Evolutionary conservation across 2,329 filamentous ascomycete genomes (phyloP).

Genomic region (Ophiostoma novo-ulmi): DNA sequence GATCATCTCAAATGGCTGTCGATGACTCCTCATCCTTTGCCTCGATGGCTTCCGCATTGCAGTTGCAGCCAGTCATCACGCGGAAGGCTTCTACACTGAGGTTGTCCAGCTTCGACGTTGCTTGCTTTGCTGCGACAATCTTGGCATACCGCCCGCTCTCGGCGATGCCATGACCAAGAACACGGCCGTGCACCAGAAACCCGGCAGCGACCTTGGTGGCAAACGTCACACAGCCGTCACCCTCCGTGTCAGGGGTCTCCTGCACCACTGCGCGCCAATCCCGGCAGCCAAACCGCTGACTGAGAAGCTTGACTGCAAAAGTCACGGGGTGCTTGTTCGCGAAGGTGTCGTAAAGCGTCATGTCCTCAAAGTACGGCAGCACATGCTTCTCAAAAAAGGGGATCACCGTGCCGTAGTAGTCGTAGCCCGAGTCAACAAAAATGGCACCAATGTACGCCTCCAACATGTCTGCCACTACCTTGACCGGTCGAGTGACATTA

Average conservation of each 20-base stretch:
- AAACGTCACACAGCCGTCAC: constrained; percentile 31
- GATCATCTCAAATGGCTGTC: constrained; percentile 16
- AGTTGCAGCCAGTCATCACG: constrained; percentile 58
- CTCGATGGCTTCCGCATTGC: constrained; percentile 34
- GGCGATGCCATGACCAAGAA: constrained; percentile 58
- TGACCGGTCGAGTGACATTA: constrained; percentile 58
- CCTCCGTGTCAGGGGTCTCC: constrained; percentile 42
- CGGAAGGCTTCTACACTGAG: constrained; percentile 55
- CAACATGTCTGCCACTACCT: constrained; percentile 75
- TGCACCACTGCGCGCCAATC: constrained; percentile 52
- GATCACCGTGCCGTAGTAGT: constrained; percentile 70
- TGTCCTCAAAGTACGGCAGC: constrained; percentile 74
- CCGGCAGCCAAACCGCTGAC: constrained; percentile 59
- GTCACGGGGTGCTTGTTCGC: constrained; percentile 83
- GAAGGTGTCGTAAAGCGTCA: constrained; percentile 80
- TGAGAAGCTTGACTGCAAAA: constrained; percentile 59
- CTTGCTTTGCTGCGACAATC: constrained; percentile 57
- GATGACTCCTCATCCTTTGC: constrained; percentile 6
- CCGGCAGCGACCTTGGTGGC: constrained; percentile 56
- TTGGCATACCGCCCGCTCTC: constrained; percentile 70
- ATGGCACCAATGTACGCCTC: constrained; percentile 86
- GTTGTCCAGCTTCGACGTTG: constrained; percentile 44
- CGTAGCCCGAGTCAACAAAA: constrained; percentile 81
- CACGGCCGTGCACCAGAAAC: constrained; percentile 67
- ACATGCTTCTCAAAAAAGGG: constrained; percentile 73